Base-by-base conservation (phyloP, 108 stramenopile genomes). In the Parietichytrium sp. region DNA sequence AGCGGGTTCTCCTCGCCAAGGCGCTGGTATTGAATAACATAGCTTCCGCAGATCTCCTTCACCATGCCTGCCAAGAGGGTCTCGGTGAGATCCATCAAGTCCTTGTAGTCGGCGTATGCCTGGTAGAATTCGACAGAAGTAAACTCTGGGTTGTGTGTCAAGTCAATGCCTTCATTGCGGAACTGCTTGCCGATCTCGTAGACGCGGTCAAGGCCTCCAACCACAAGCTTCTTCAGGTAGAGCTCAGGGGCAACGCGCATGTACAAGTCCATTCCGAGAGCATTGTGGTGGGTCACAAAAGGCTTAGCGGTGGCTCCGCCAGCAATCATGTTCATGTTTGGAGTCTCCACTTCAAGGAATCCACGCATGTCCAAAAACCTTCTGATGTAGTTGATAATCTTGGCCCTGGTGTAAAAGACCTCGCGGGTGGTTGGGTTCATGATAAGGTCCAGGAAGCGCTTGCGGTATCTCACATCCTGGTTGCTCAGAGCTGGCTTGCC, bases 91-190 rank as follows among this genome's bases (percentile, higher is more conserved):
- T 90, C 87, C 95, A 99, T 96, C 30, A 99, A 90, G 82, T 99
- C 98, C 47, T 98, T 84, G 93, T 98, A 99, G 88, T 99, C 98
- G 18, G 96, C 98, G 83, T 98, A 99, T 48, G 98, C 98, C 92
- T 93, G 88, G 86, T 99, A 99, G 52, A 97, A 97, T 88, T 99
- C 98, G 81, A 96, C 94, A 2, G 98, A 97, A 53, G 98, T 99
- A 89, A 99, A 99, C 89, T 99, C 98, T 20, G 98, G 98, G 82
- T 99, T 99, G 93, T 99, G 98, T 4, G 98, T 99, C 72, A 97
- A 85, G 88, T 99, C 98, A 83, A 99, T 99, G 33, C 97, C 96
- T 85, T 99, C 98, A 83, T 99, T 99, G 29, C 98, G 95, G 93
- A 98, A 99, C 86, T 99, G 96, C 10, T 97, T 89, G 25, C 98